Percentiles rank a stretch among this genome's conserved stretches.
Evolutionary conservation across 192 early-diverging fungal genomes (phyloP).

Genomic region (Backusella mclennaniae): DNA sequence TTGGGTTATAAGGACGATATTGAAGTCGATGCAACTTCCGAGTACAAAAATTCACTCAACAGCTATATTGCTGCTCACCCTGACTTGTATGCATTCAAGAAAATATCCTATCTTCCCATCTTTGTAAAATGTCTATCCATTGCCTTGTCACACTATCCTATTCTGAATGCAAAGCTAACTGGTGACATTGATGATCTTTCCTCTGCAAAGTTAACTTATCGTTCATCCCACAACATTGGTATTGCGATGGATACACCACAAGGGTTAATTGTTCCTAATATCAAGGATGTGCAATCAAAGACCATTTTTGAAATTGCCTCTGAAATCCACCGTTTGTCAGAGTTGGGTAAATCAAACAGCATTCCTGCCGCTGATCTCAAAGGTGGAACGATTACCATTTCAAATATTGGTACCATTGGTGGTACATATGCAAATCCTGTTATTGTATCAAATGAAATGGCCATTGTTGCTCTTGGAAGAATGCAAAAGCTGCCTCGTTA

Average conservation of each 20-base stretch:
- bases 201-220: slow-evolving; percentile 64
- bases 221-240: slow-evolving; percentile 86
- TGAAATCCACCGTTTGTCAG: slow-evolving; percentile 75
- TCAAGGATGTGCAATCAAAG: slow-evolving; percentile 87
- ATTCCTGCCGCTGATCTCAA: slow-evolving; percentile 68
- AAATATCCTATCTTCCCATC: slow-evolving; percentile 94
- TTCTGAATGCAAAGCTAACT: slow-evolving; percentile 78
- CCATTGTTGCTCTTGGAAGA: slow-evolving; percentile 89
- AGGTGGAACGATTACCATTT: slow-evolving; percentile 89
- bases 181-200: slow-evolving; percentile 37
- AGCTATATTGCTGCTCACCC: slow-evolving; percentile 47
- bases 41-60: slow-evolving; percentile 69
- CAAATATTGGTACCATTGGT: slow-evolving; percentile 94
- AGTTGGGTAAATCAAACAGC: slow-evolving; percentile 57
- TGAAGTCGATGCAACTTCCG: slow-evolving; percentile 65
- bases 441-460: slow-evolving; percentile 81
- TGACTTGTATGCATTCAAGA: slow-evolving; percentile 54
- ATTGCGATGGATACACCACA: slow-evolving; percentile 98
- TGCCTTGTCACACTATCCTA: slow-evolving; percentile 80
- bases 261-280: slow-evolving; percentile 90
- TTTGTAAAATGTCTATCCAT: slow-evolving; percentile 89
- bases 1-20: slow-evolving; percentile 95
- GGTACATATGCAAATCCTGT: slow-evolving; percentile 90
- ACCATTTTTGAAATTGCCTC: slow-evolving; percentile 88
- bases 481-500: slow-evolving; percentile 83